Evolutionary conservation across 768 basidiomycete species (phyloP).

Genomic region (Omphalotus guepiniiformis): DNA sequence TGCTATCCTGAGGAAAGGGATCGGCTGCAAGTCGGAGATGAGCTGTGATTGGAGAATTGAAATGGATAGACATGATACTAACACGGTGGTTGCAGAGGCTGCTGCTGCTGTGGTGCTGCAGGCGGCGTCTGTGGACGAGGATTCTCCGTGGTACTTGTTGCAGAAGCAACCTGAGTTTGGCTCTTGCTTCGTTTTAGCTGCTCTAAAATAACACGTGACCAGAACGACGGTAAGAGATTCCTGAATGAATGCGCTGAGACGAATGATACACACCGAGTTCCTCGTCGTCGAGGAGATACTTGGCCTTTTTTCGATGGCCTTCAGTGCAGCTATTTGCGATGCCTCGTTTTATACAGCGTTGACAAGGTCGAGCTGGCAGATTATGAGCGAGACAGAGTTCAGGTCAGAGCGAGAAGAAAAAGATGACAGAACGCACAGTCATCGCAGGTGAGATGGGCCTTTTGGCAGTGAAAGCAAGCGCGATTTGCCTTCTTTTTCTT

Average conservation of each 20-base stretch:
- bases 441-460: slow-evolving; percentile 97
- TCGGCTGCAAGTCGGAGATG: slow-evolving; percentile 35
- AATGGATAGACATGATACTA: slow-evolving; percentile 13
- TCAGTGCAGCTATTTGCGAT: slow-evolving; percentile 87
- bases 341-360: slow-evolving; percentile 92
- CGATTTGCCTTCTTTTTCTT: slow-evolving; percentile 95
- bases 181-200: slow-evolving; percentile 45
- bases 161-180: not conserved
- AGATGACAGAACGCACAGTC: slow-evolving; percentile 62
- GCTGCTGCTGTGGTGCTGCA: slow-evolving; percentile 27
- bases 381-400: slow-evolving; percentile 10
- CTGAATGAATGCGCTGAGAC: slow-evolving; percentile 5
- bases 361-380: slow-evolving; percentile 84
- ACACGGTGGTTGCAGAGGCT: slow-evolving; percentile 26
- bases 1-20: slow-evolving; percentile 49
- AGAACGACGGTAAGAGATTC: slow-evolving; percentile 28
- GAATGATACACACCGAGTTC: slow-evolving; percentile 67
- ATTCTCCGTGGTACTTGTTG: not conserved
- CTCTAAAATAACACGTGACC: slow-evolving; percentile 32
- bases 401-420: too few relatives aligned
- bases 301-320: slow-evolving; percentile 96
- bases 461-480: slow-evolving; percentile 95
- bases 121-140: slow-evolving; percentile 23
- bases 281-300: slow-evolving; percentile 91
- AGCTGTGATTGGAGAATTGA: slow-evolving; percentile 1